Conservation (phyloP, 495 filamentous ascomycete genomes). For the Aeminium ludgeri region DNA sequence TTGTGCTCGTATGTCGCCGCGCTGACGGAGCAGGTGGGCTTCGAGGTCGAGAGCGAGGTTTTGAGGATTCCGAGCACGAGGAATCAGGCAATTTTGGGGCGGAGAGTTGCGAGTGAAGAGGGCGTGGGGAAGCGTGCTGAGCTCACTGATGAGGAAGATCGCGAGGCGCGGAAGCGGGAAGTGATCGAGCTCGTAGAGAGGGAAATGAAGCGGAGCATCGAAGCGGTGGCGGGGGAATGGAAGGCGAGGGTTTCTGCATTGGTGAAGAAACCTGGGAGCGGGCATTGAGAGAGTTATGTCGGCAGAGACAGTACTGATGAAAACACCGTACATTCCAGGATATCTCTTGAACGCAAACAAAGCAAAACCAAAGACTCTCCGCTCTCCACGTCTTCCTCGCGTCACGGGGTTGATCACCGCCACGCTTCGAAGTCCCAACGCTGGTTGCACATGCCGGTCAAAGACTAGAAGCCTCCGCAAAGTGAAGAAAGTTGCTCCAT, state of each 20-base stretch:
- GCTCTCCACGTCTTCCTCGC: no score
- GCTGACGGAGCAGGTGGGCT: conserved; percentile 55
- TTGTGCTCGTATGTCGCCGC: conserved; percentile 52
- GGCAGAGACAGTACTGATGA: no score
- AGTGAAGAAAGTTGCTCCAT: no score
- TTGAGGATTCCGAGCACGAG: conserved; percentile 79
- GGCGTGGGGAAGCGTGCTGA: not conserved
- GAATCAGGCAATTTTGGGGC: conserved; percentile 63
- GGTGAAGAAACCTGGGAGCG: conserved; percentile 24
- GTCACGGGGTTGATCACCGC: no score
- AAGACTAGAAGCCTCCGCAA: no score
- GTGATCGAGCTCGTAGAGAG: conserved; percentile 18
- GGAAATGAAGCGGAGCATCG: conserved; percentile 15
- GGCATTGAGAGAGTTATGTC: conserved; percentile 26
- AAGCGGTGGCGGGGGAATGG: conserved; percentile 33
- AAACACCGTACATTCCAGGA: no score
- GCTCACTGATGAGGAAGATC: not conserved
- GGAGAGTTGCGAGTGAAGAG: conserved; percentile 1
- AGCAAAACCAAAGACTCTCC: no score
- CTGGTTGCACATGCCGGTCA: no score
- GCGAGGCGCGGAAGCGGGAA: conserved; percentile 16
- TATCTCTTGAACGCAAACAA: no score
- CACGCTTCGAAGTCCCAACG: no score
- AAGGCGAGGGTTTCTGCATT: conserved; percentile 37
- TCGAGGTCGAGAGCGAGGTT: conserved; percentile 59